Evolutionary conservation across 2,329 filamentous ascomycete species (phyloP), one percentile per base, ranked within the genome.

Genomic region (Allantophomopsis lycopodina): DNA sequence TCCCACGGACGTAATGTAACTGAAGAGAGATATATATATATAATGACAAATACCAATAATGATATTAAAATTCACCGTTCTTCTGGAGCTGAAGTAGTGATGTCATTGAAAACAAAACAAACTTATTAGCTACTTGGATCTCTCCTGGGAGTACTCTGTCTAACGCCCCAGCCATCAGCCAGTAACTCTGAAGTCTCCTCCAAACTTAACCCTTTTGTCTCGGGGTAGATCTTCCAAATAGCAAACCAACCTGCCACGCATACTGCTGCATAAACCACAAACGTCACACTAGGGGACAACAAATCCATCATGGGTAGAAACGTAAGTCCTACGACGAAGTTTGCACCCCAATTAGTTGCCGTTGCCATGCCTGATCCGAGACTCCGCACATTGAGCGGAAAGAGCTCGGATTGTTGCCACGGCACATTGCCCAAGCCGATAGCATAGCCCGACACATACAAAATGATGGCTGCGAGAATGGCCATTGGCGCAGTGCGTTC

Each of bases 401-500:
- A 95, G 23, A 94, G 71, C 62, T 96, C 89, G 49, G 80, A 85
- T 62, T 94, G 88, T 69, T 94, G 89, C 89, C 89, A 96, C 0
- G 89, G 88, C 2, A 96, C 86, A 50, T 87, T 93, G 7, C 89
- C 89, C 2, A 96, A 69, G 2, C 89, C 89, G 2, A 88, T 66
- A 1, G 89, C 89, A 55, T 93, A 96, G 1, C 80, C 70, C 7
- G 84, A 81, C 2, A 94, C 87, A 58, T 93, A 95, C 7, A 86
- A 49, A 58, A 87, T 80, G 56, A 95, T 79, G 46, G 81, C 81
- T 32, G 73, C 46, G 2, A 95, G 70, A 34, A 95, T 80, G 14
- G 79, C 55, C 20, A 65, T 42, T 3, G 73, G 66, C 1, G 69
- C 64, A 13, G 56, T 50, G 21, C 43, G 51, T 23, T 51, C 42